Evolutionary conservation across 257 asterid species (phyloP).

Genomic region (Forsythia suspensa): DNA sequence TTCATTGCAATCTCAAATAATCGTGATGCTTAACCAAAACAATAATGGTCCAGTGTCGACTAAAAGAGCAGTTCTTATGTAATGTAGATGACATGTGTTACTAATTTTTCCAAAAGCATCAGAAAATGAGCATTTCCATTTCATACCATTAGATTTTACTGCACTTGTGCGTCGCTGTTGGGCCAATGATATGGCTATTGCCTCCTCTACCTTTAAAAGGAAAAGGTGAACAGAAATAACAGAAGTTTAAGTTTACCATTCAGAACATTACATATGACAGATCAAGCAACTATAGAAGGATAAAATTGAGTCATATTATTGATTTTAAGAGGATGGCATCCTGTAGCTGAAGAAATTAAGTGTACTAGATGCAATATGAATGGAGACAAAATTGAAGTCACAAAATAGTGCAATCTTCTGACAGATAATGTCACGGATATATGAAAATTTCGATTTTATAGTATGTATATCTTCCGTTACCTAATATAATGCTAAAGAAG

Average conservation of each 20-base stretch:
- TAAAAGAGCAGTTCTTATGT: background rate
- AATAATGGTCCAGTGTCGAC: background rate
- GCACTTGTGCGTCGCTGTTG: conserved; percentile 60
- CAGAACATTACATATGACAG: background rate
- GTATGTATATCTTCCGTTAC: background rate
- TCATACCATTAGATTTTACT: conserved; percentile 50
- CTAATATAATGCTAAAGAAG: background rate
- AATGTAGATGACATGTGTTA: background rate
- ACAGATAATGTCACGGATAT: background rate
- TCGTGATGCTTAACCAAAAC: background rate
- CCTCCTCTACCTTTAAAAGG: conserved; percentile 75
- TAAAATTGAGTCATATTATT: background rate
- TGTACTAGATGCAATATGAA: background rate
- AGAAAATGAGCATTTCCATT: conserved; percentile 9
- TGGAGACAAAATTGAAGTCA: background rate
- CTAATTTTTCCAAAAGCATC: background rate
- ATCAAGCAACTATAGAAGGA: conserved; percentile 2
- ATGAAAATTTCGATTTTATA: background rate
- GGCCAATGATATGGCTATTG: conserved; percentile 85
- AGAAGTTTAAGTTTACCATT: background rate
- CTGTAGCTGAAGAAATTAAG: background rate
- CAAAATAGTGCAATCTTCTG: background rate
- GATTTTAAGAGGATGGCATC: background rate
- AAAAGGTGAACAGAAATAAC: conserved; percentile 8
- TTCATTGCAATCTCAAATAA: background rate